Evolutionary conservation across 768 basidiomycete genomes (phyloP).

Genomic region (Astraeus odoratus): DNA sequence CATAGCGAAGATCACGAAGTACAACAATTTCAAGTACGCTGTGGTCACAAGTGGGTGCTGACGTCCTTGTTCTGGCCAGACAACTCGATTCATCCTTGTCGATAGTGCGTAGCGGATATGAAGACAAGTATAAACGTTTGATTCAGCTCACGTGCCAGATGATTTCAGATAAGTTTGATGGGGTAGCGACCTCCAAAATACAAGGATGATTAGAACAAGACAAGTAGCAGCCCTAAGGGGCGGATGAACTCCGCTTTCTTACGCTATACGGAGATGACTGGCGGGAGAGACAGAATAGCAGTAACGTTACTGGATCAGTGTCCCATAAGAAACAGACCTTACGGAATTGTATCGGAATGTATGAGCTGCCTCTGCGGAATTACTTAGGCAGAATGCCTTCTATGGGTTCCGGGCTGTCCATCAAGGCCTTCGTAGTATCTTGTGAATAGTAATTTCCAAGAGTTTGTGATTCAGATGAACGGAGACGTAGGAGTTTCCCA

Average conservation of each 20-base stretch:
- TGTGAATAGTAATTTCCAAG: background rate
- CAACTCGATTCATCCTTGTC: no score
- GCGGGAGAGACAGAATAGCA: no score
- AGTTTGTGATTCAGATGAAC: background rate
- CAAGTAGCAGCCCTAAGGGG: no score
- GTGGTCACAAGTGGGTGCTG: background rate
- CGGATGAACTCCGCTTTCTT: no score
- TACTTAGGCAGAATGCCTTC: background rate
- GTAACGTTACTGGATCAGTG: no score
- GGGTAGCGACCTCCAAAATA: no score
- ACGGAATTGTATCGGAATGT: no score
- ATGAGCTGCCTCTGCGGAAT: slow-evolving; percentile 13
- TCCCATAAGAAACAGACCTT: no score
- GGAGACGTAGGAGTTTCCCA: background rate
- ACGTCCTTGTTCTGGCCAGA: background rate
- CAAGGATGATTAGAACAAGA: no score
- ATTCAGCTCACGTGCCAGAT: no score
- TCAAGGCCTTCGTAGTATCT: background rate
- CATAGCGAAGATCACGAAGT: background rate
- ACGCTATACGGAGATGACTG: no score
- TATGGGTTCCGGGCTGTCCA: background rate
- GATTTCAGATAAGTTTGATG: no score
- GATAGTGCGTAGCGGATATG: background rate
- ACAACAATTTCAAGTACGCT: background rate
- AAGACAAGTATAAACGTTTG: background rate